Percentiles rank a stretch among this genome's conserved stretches.
Conservation (phyloP, 192 early-diverging fungal species). For the Mortierella alpina region DNA sequence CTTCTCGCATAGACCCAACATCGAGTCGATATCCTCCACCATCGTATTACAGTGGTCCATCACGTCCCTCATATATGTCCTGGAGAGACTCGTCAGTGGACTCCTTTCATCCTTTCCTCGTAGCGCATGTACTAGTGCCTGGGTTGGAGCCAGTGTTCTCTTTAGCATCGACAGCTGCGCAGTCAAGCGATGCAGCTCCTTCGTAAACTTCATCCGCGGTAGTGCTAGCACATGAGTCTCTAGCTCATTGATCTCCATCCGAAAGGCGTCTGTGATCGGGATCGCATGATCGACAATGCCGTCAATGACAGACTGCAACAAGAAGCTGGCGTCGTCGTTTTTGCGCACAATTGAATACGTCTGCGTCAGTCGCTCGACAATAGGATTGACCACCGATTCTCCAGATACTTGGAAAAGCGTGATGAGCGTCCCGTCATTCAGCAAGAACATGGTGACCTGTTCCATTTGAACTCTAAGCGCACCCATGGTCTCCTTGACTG, state of each 20-base stretch:
- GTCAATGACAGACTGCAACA: slow-evolving; percentile 60
- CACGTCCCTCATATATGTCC: slow-evolving; percentile 62
- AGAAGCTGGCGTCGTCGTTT: slow-evolving; percentile 51
- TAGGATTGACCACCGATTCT: slow-evolving; percentile 45
- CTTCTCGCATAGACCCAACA: slow-evolving; percentile 54
- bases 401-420: slow-evolving; percentile 57
- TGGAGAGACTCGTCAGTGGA: slow-evolving; percentile 44
- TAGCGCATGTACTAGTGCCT: slow-evolving; percentile 54
- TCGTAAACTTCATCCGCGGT: slow-evolving; percentile 55
- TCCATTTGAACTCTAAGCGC: slow-evolving; percentile 41
- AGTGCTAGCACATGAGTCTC: slow-evolving; percentile 52
- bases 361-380: slow-evolving; percentile 43
- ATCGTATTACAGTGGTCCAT: slow-evolving; percentile 63
- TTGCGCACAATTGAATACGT: slow-evolving; percentile 42
- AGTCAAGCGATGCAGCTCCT: slow-evolving; percentile 57
- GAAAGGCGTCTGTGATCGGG: slow-evolving; percentile 56
- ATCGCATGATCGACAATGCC: slow-evolving; percentile 60
- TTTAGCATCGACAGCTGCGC: slow-evolving; percentile 58
- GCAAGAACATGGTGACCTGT: slow-evolving; percentile 53
- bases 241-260: slow-evolving; percentile 55
- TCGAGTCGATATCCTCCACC: slow-evolving; percentile 61
- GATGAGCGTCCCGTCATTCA: slow-evolving; percentile 50
- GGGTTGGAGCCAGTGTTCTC: slow-evolving; percentile 58
- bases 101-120: slow-evolving; percentile 43
- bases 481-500: background rate